Percentiles rank a stretch among this genome's conserved stretches.
Conservation (phyloP, 331 rosid species). For the Pyracantha coccinea region DNA sequence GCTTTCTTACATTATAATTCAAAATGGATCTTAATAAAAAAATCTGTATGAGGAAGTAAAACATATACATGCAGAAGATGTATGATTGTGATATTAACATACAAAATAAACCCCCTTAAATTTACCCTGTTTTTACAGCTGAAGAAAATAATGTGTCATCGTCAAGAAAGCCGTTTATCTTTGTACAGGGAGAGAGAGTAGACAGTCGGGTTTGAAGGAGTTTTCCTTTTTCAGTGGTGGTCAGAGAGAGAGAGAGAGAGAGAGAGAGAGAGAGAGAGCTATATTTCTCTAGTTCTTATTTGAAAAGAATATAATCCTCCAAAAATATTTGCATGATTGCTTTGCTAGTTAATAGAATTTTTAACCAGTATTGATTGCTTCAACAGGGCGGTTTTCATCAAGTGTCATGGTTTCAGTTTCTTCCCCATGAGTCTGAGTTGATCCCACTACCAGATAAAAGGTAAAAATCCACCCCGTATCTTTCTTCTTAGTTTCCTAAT, state of each 20-base stretch:
- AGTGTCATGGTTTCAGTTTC: constrained; percentile 92
- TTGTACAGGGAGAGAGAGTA: neutral
- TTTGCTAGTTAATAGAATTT: neutral
- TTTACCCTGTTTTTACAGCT: neutral
- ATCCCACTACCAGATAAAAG: constrained; percentile 68
- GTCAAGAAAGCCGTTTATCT: neutral
- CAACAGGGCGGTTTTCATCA: constrained; percentile 82
- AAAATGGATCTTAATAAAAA: neutral
- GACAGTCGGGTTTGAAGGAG: neutral
- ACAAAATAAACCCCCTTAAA: neutral
- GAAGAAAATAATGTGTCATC: neutral
- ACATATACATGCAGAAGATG: neutral
- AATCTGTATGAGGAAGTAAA: neutral
- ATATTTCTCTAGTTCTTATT: neutral
- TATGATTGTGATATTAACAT: neutral
- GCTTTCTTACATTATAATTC: neutral
- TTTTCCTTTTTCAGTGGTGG: neutral
- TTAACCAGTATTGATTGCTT: constrained; percentile 12
- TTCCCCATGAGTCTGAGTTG: constrained; percentile 80
- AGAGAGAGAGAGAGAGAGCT: neutral
- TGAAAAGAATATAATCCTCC: neutral
- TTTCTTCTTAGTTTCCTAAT: neutral
- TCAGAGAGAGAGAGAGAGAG: neutral
- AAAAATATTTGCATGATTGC: neutral
- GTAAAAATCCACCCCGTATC: constrained; percentile 26